These are phyloP conservation scores for Chenopodium berlandieri DNA, from an alignment of 148 eudicot genomes.

Conservation along the genomic window DNA sequence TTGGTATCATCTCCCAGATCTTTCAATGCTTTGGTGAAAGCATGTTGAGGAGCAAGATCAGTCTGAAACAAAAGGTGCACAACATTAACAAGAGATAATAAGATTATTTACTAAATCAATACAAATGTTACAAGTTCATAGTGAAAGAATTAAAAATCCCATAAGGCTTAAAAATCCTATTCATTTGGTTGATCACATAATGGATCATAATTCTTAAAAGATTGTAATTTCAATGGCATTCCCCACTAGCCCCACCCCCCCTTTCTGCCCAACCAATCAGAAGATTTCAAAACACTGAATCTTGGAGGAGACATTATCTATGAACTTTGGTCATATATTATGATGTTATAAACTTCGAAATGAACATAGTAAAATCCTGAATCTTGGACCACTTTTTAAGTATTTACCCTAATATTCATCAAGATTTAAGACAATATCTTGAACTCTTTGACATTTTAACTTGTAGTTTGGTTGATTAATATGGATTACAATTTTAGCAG, in stretches of 20 bases:
- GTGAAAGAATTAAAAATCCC: neutral
- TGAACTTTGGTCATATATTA: neutral
- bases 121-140: neutral
- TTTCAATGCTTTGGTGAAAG: slow-evolving; percentile 61
- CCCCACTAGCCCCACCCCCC: too few relatives aligned
- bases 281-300: too few relatives aligned
- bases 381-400: neutral
- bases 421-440: too few relatives aligned
- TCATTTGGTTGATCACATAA: neutral
- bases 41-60: slow-evolving; percentile 60
- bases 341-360: neutral
- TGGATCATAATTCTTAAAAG: neutral
- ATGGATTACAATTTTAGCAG: neutral
- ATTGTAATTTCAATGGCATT: too few relatives aligned
- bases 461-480: neutral
- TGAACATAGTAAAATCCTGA: neutral
- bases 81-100: neutral
- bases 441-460: neutral
- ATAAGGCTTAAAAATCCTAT: neutral
- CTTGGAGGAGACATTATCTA: neutral
- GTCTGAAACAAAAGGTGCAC: slow-evolving; percentile 40
- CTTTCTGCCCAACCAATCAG: too few relatives aligned
- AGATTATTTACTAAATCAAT: neutral
- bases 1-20: slow-evolving; percentile 47
- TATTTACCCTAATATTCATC: too few relatives aligned